Evolutionary conservation across 192 early-diverging fungal species (phyloP).

Genomic region (Lobulomyces angularis): DNA sequence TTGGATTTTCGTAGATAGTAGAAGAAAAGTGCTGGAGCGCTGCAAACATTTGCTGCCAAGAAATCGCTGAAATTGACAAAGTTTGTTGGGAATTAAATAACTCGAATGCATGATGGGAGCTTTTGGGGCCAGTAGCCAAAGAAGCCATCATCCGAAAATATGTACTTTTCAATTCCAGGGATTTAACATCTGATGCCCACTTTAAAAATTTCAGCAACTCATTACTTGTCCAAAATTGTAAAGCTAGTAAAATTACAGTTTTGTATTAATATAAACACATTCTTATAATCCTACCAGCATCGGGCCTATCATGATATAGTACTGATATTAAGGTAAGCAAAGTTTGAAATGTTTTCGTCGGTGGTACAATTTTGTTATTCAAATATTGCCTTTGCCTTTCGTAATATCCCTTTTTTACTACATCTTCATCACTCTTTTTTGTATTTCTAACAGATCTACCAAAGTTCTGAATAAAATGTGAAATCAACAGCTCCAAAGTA

Average conservation of each 20-base stretch:
- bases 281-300: too few relatives aligned
- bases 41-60: slow-evolving; percentile 69
- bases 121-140: slow-evolving; percentile 62
- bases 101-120: slow-evolving; percentile 40
- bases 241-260: too few relatives aligned
- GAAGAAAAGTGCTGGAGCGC: slow-evolving; percentile 57
- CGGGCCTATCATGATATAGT: slow-evolving; percentile 62
- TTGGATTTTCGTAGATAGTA: slow-evolving; percentile 15
- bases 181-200: slow-evolving; percentile 27
- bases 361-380: slow-evolving; percentile 3
- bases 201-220: slow-evolving; percentile 34
- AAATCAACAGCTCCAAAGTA: too few relatives aligned
- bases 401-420: slow-evolving; percentile 1
- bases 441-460: slow-evolving; percentile 9
- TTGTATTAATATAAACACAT: too few relatives aligned
- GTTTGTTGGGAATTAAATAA: slow-evolving; percentile 19
- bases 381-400: slow-evolving; percentile 3
- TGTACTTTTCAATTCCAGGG: slow-evolving; percentile 21
- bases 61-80: slow-evolving; percentile 23
- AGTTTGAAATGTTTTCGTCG: not conserved
- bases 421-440: slow-evolving; percentile 10
- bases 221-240: slow-evolving; percentile 27
- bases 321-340: slow-evolving; percentile 43
- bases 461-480: too few relatives aligned
- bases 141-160: slow-evolving; percentile 76